phyloP scores from a whole-genome alignment of 2,329 filamentous ascomycete genomes.

The Fusarium sp. region DNA sequence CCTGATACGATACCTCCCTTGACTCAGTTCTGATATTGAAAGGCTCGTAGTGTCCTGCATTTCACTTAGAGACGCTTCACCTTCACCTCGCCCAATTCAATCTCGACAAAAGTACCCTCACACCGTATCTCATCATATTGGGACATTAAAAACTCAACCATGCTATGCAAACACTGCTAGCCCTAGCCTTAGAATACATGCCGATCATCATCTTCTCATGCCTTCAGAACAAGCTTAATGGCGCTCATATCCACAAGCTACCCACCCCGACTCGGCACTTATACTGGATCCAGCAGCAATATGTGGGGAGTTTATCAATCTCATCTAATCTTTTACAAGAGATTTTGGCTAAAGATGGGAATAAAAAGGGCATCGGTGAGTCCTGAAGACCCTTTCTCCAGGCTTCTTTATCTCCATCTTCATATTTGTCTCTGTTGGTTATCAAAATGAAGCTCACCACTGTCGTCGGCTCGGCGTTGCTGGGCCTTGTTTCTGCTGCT shows the following conservation, averaged over 20 bases:
- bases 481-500: slow-evolving; percentile 32
- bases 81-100: no score
- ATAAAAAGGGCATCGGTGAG: slow-evolving; percentile 8
- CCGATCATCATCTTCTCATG: slow-evolving; percentile 25
- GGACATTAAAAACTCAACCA: slow-evolving; percentile 9
- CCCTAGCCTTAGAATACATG: slow-evolving; percentile 1
- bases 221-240: slow-evolving; percentile 29
- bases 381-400: neutral
- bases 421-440: neutral
- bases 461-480: slow-evolving; percentile 20
- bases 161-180: neutral
- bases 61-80: neutral
- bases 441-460: slow-evolving; percentile 32
- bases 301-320: slow-evolving; percentile 41
- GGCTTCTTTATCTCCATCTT: neutral
- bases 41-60: no score
- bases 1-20: neutral
- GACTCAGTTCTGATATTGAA: neutral
- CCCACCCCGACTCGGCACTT: slow-evolving; percentile 30
- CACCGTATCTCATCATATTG: neutral
- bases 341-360: neutral
- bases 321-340: slow-evolving; percentile 41
- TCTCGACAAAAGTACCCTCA: neutral
- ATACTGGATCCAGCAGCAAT: slow-evolving; percentile 16
- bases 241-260: slow-evolving; percentile 31